A percentile compares a stretch with the other conserved stretches of the same genome.
Evolutionary conservation across 495 filamentous ascomycete genomes (phyloP).

Genomic region (Coniosporium apollinis): DNA sequence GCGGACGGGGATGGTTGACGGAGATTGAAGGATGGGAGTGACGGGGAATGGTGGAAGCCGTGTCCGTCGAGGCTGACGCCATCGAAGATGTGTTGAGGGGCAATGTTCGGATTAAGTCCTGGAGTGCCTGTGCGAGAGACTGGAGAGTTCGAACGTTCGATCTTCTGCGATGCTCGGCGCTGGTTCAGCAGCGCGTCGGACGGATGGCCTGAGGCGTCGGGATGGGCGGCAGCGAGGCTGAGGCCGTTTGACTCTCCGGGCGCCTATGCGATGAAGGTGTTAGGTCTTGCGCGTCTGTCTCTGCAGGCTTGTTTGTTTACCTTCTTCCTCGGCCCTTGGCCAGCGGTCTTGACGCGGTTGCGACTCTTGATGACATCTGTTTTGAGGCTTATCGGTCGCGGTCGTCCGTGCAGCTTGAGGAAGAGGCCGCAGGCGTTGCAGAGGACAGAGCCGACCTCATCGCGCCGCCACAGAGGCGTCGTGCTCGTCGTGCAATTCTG

Average conservation of each 20-base stretch:
- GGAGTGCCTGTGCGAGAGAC: conserved; percentile 79
- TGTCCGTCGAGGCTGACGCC: conserved; percentile 48
- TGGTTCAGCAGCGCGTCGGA: background rate
- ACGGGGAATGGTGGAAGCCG: conserved; percentile 42
- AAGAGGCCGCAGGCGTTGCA: conserved; percentile 98
- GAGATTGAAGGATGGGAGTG: conserved; percentile 34
- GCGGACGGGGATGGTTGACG: conserved; percentile 42
- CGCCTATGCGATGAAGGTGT: conserved; percentile 18
- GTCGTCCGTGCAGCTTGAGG: conserved; percentile 85
- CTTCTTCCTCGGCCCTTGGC: conserved; percentile 77
- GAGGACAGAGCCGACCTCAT: conserved; percentile 91
- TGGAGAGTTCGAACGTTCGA: conserved; percentile 69
- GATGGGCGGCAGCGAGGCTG: conserved; percentile 39
- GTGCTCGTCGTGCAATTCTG: conserved; percentile 94
- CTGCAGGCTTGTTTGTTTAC: conserved; percentile 39
- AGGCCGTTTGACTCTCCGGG: conserved; percentile 35
- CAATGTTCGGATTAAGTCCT: conserved; percentile 40
- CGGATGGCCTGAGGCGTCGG: conserved; percentile 25
- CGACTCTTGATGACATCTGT: conserved; percentile 99
- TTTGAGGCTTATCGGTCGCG: conserved; percentile 89
- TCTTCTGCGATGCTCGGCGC: conserved; percentile 36
- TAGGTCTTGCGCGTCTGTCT: no score
- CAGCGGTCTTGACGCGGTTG: conserved; percentile 88
- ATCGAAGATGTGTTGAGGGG: conserved; percentile 64
- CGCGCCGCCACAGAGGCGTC: conserved; percentile 90